phyloP scores from a whole-genome alignment of 2,329 filamentous ascomycete species.

The Xylaria sp. region DNA sequence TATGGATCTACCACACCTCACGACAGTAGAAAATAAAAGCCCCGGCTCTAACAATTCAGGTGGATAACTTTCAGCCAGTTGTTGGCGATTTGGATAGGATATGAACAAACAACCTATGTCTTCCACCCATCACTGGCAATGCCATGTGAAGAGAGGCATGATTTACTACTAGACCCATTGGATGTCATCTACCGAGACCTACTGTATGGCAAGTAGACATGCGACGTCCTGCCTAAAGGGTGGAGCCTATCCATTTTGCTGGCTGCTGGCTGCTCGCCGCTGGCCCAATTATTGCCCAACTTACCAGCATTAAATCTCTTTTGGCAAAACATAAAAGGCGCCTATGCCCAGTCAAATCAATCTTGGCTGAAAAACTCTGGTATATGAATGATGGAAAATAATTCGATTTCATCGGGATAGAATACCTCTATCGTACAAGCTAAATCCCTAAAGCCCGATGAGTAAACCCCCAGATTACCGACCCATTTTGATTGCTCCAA shows the following conservation, averaged over 20 bases:
- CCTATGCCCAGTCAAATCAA: constrained; percentile 23
- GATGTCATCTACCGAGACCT: constrained; percentile 14
- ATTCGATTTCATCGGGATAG: constrained; percentile 35
- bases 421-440: constrained; percentile 39
- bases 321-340: constrained; percentile 35
- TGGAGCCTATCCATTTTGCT: constrained; percentile 20
- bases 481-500: constrained; percentile 37
- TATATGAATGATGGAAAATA: constrained; percentile 12
- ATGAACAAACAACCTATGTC: background rate
- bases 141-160: background rate
- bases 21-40: background rate
- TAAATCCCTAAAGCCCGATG: constrained; percentile 32
- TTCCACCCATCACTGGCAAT: background rate
- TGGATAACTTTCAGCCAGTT: constrained; percentile 16
- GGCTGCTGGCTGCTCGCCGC: constrained; percentile 27
- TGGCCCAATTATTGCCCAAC: constrained; percentile 43
- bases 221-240: constrained; percentile 1
- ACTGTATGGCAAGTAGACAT: background rate
- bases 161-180: constrained; percentile 19
- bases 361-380: constrained; percentile 2
- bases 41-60: background rate
- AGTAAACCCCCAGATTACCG: constrained; percentile 32
- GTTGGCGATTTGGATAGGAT: background rate
- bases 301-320: constrained; percentile 23
- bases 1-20: background rate